Percentiles rank a stretch among this genome's conserved stretches.
Conservation (phyloP, 2,329 filamentous ascomycete species). For the Microcyclosporella mali region DNA sequence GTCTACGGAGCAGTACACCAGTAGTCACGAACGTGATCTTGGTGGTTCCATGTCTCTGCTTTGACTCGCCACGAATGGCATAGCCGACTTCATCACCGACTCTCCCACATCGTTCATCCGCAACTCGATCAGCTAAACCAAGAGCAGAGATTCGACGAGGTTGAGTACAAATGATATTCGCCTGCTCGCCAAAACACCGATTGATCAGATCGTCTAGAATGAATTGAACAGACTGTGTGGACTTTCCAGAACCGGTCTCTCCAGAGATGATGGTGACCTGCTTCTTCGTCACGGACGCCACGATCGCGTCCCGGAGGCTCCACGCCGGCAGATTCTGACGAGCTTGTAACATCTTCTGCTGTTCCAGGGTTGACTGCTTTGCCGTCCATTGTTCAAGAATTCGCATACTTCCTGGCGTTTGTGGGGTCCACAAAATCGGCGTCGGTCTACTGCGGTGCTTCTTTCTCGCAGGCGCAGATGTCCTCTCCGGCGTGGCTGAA, state of each 20-base stretch:
- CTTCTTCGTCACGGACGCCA: constrained; percentile 66
- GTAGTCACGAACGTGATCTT: constrained; percentile 95
- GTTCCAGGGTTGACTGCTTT: constrained; percentile 58
- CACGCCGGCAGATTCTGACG: constrained; percentile 78
- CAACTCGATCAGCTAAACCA: constrained; percentile 87
- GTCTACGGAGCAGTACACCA: constrained; percentile 78
- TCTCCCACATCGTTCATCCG: constrained; percentile 75
- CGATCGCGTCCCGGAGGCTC: constrained; percentile 70
- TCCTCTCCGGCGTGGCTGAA: constrained; percentile 44
- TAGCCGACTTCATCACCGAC: constrained; percentile 90
- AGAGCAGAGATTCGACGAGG: constrained; percentile 90
- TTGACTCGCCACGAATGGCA: constrained; percentile 83
- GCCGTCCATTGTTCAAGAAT: constrained; percentile 59
- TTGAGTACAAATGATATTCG: constrained; percentile 93
- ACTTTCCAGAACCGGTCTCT: constrained; percentile 95
- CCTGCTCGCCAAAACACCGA: constrained; percentile 64
- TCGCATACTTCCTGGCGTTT: constrained; percentile 53
- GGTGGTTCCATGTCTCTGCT: constrained; percentile 61
- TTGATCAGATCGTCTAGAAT: constrained; percentile 84
- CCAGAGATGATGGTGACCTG: constrained; percentile 96
- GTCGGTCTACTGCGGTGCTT: constrained; percentile 37
- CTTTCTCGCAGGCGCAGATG: constrained; percentile 24
- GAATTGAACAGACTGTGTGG: constrained; percentile 94
- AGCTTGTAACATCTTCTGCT: constrained; percentile 68
- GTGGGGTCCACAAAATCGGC: constrained; percentile 59